Evolutionary conservation across 192 early-diverging fungal genomes (phyloP).

Genomic region (Borealophlyctis nickersoniae): DNA sequence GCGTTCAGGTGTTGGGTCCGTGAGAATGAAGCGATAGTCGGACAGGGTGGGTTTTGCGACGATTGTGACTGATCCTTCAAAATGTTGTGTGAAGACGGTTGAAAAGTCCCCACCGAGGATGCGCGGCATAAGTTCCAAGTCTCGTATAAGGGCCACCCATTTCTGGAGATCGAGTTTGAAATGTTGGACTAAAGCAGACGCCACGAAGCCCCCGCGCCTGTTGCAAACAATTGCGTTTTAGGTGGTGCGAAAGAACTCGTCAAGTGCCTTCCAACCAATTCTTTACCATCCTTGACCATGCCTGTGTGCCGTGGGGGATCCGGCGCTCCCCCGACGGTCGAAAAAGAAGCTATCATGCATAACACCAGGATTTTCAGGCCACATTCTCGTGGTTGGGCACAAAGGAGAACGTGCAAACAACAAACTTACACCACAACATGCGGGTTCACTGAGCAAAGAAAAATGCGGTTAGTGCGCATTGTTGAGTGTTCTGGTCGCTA

Average conservation of each 20-base stretch:
- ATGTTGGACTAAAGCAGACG: conserved; percentile 72
- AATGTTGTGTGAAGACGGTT: conserved; percentile 81
- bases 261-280: too few relatives aligned
- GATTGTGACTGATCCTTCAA: conserved; percentile 87
- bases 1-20: conserved; percentile 59
- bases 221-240: conserved; percentile 4
- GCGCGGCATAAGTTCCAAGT: conserved; percentile 74
- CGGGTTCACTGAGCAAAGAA: too few relatives aligned
- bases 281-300: conserved; percentile 68
- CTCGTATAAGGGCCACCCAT: conserved; percentile 76
- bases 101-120: conserved; percentile 77
- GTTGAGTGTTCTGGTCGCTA: too few relatives aligned
- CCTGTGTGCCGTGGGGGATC: conserved; percentile 70
- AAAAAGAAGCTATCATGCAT: too few relatives aligned
- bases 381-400: too few relatives aligned
- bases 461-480: too few relatives aligned
- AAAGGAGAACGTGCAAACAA: too few relatives aligned
- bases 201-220: conserved; percentile 83
- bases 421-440: conserved; percentile 77
- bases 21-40: conserved; percentile 64
- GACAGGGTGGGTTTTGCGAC: conserved; percentile 55
- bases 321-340: conserved; percentile 70
- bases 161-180: conserved; percentile 84
- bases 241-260: conserved; percentile 68
- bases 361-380: too few relatives aligned